Percentiles rank a stretch among this genome's conserved stretches.
Evolutionary conservation across 176 grass and related monocot species (phyloP).

Genomic region (Bromus sterilis): DNA sequence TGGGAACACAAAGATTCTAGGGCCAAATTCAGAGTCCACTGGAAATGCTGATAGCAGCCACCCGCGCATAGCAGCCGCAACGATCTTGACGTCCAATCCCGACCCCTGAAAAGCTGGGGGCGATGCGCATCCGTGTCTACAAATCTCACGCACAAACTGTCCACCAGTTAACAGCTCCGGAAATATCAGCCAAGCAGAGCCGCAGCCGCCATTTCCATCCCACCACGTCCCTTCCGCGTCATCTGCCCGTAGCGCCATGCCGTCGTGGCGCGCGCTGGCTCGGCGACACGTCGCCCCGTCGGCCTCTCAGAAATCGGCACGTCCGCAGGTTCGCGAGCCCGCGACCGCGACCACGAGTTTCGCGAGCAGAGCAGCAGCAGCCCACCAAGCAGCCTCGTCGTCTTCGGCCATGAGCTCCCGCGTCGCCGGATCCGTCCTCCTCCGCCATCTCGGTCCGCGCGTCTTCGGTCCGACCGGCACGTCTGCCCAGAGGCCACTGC

Average conservation of each 20-base stretch:
- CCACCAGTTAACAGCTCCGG: not conserved
- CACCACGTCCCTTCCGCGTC: not conserved
- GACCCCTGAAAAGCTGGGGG: not conserved
- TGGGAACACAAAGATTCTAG: conserved; percentile 43
- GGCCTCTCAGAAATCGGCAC: not conserved
- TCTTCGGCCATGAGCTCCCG: conserved; percentile 41
- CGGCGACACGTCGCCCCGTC: not conserved
- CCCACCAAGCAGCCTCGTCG: not conserved
- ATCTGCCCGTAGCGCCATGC: not conserved
- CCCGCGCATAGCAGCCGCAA: not conserved
- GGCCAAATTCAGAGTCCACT: not conserved
- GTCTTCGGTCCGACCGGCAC: conserved; percentile 9
- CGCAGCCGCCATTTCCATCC: not conserved
- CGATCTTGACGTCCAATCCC: not conserved
- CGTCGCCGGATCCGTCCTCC: conserved; percentile 34
- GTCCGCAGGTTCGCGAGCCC: not conserved
- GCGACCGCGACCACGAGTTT: not conserved
- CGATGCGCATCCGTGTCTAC: not conserved
- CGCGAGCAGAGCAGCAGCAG: not conserved
- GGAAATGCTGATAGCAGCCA: not conserved
- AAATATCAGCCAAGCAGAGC: not conserved
- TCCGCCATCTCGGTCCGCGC: conserved; percentile 34
- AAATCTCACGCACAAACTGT: not conserved
- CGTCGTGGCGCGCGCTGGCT: not conserved
- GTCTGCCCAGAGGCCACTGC: not conserved